A percentile compares a stretch with the other conserved stretches of the same genome.
These are phyloP conservation scores for Ascochyta clinopodiicola DNA, from an alignment of 2,329 filamentous ascomycete species.

Conservation along the genomic window DNA sequence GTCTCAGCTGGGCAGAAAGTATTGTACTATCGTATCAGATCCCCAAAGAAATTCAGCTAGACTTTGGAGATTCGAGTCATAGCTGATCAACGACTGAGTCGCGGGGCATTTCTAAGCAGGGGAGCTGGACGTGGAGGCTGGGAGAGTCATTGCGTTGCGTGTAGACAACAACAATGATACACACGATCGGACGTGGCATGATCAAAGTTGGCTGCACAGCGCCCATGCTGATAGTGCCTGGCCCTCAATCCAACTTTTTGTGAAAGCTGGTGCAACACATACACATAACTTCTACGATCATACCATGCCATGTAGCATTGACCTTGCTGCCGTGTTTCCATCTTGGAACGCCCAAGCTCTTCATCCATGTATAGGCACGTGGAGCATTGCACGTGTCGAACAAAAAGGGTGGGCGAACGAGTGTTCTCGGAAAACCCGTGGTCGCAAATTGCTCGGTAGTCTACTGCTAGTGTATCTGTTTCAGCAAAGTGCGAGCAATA, in stretches of 20 bases:
- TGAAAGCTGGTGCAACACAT: neutral
- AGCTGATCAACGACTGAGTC: neutral
- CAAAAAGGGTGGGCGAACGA: constrained; percentile 12
- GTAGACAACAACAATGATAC: neutral
- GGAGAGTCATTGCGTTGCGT: neutral
- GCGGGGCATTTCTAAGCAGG: neutral
- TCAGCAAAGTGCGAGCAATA: neutral
- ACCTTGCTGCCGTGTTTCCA: neutral
- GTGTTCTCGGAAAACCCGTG: constrained; percentile 3
- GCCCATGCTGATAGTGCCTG: neutral
- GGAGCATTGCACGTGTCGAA: neutral
- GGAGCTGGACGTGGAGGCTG: neutral
- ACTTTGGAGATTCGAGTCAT: neutral
- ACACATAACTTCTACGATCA: neutral
- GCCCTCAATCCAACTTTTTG: neutral
- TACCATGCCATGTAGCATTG: neutral
- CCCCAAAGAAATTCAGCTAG: neutral
- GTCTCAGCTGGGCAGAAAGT: neutral
- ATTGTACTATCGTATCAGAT: neutral
- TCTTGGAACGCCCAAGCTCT: neutral
- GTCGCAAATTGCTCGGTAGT: neutral
- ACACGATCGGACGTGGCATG: neutral
- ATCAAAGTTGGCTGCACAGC: neutral
- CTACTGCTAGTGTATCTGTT: neutral
- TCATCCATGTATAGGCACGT: neutral